Conservation (phyloP, 805 yeast species). For the Saccharomycopsis sp. region DNA sequence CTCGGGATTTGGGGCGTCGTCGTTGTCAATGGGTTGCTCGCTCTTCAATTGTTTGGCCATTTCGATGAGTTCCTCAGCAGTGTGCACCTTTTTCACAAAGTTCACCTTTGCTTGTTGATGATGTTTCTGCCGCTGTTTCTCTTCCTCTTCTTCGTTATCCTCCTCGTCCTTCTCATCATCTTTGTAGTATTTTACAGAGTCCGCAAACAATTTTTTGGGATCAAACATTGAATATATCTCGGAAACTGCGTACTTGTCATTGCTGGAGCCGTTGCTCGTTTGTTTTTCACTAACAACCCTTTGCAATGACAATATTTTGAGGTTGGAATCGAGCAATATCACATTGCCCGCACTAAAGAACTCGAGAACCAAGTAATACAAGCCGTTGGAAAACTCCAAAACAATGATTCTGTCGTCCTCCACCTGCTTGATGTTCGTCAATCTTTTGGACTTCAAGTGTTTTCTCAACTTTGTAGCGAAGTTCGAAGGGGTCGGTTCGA, state of each 20-base stretch:
- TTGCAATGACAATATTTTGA: constrained; percentile 62
- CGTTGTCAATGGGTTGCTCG: constrained; percentile 32
- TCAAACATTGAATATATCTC: constrained; percentile 59
- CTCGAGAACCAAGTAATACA: constrained; percentile 70
- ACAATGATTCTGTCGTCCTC: constrained; percentile 79
- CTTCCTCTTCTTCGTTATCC: constrained; percentile 13
- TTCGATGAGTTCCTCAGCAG: constrained; percentile 2
- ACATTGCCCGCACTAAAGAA: constrained; percentile 95
- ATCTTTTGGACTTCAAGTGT: constrained; percentile 71
- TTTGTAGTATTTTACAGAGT: constrained; percentile 13
- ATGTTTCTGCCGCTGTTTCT: constrained; percentile 8
- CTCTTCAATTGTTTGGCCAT: constrained; percentile 13
- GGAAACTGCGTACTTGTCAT: constrained; percentile 61
- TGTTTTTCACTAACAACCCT: constrained; percentile 71
- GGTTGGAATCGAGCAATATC: constrained; percentile 59
- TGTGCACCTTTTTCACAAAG: neutral
- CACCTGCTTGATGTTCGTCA: constrained; percentile 64
- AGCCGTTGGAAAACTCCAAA: constrained; percentile 75
- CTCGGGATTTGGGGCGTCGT: constrained; percentile 21
- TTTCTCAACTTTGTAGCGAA: constrained; percentile 83
- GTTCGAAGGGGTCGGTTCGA: constrained; percentile 73
- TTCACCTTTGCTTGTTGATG: neutral
- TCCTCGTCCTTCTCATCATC: constrained; percentile 6
- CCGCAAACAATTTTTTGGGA: constrained; percentile 34
- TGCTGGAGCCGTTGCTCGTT: constrained; percentile 39